Percentiles rank a stretch among this genome's conserved stretches.
Conservation (phyloP, 768 basidiomycete genomes). For the Boletus fagicola region DNA sequence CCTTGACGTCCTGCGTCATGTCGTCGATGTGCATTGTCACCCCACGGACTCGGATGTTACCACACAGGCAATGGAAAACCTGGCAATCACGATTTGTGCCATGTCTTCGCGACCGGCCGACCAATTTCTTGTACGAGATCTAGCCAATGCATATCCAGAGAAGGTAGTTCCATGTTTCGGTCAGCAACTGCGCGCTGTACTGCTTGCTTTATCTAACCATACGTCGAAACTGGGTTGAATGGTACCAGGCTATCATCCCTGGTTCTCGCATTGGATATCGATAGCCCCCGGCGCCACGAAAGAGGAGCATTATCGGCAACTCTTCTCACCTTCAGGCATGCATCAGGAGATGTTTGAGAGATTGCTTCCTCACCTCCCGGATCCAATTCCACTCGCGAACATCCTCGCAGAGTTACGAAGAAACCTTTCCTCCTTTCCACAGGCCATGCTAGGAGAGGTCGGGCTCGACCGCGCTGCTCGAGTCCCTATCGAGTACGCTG, state of each 20-base stretch:
- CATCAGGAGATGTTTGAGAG: constrained; percentile 46
- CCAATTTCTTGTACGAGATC: constrained; percentile 65
- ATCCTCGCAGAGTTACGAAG: constrained; percentile 57
- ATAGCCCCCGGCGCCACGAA: constrained; percentile 45
- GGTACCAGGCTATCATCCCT: constrained; percentile 84
- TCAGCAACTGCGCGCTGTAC: constrained; percentile 38
- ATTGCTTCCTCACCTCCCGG: constrained; percentile 66
- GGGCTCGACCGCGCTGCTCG: constrained; percentile 84
- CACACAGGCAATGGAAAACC: constrained; percentile 47
- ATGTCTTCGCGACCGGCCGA: constrained; percentile 72
- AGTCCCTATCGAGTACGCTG: constrained; percentile 57
- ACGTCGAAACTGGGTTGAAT: constrained; percentile 8
- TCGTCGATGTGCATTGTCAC: constrained; percentile 91
- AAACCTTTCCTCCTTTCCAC: constrained; percentile 59
- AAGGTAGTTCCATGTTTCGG: constrained; percentile 89
- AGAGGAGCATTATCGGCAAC: constrained; percentile 68
- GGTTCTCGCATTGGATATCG: constrained; percentile 84
- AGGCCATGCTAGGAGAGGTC: constrained; percentile 89
- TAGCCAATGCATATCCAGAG: constrained; percentile 59
- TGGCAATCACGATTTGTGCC: constrained; percentile 73
- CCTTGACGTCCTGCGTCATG: constrained; percentile 53
- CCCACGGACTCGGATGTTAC: constrained; percentile 73
- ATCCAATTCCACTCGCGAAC: constrained; percentile 61
- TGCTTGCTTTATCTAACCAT: constrained; percentile 11
- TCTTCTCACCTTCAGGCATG: constrained; percentile 53